These are phyloP conservation scores for Rosa multiflora DNA, from an alignment of 306 rosid species.

Conservation along the genomic window DNA sequence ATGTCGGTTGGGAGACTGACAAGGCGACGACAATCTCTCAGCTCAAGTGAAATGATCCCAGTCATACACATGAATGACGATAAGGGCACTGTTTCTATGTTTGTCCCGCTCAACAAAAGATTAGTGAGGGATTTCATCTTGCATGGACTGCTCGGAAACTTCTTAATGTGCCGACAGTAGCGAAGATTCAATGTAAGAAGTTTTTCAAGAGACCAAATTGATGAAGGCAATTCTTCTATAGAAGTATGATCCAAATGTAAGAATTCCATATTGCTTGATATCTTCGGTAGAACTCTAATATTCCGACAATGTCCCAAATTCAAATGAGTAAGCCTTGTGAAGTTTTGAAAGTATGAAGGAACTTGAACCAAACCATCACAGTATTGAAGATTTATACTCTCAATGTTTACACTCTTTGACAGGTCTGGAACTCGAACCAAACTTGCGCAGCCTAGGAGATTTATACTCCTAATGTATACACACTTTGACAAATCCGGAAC, in stretches of 20 bases:
- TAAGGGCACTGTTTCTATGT: not conserved
- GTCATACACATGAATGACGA: not conserved
- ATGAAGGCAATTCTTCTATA: slow-evolving; percentile 12
- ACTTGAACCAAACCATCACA: not conserved
- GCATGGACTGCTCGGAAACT: not conserved
- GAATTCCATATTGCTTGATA: not conserved
- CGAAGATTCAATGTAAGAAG: not conserved
- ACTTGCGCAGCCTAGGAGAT: not conserved
- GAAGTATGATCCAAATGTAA: not conserved
- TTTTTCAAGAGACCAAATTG: not conserved
- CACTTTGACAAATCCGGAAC: too few relatives aligned
- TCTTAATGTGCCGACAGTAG: rapidly evolving
- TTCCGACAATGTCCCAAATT: not conserved
- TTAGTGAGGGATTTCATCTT: not conserved
- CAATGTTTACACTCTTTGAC: too few relatives aligned
- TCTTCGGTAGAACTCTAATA: not conserved
- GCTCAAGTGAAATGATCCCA: not conserved
- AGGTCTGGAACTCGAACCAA: too few relatives aligned
- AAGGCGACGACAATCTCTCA: not conserved
- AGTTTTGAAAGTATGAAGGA: not conserved
- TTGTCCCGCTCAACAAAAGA: not conserved
- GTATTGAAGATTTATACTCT: too few relatives aligned
- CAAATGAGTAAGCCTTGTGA: not conserved
- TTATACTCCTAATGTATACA: too few relatives aligned
- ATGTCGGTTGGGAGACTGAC: not conserved